Base-by-base conservation (phyloP, 2,329 filamentous ascomycete species). In the Cyphellophora europaea region DNA sequence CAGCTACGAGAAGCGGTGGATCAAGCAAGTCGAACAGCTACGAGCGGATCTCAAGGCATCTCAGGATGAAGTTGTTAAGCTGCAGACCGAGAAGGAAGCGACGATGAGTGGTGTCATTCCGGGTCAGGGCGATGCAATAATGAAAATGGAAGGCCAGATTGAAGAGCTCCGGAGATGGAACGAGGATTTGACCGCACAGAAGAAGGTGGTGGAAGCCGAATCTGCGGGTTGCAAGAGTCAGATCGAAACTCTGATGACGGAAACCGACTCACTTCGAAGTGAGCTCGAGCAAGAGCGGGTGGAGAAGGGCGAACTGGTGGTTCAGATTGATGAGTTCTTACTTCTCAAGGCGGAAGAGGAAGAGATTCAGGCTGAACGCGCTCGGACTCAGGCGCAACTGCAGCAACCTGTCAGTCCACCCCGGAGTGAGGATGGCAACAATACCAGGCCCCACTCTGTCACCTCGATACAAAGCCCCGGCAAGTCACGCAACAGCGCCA, bases 1-100 rank as follows among this genome's bases (percentile, higher is more conserved):
- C 50, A 75, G 71, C 52, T 79, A 96, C 62, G 86, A 95, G 57
- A 74, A 74, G 30, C 79, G 89, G 36, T 91, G 86, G 74, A 86
- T 93, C 60, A 93, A 93, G 69, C 84, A 82, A 53, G 75, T 89
- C 37, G 75, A 74, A 35, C 83, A 89, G 49, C 73, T 94, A 3
- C 83, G 93, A 58, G 56, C 58, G 12, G 77, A 77, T 42, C 68
- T 93, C 28, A 77, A 77, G 30, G 74, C 81, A 28, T 69, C 89
- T 8, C 63, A 65, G 33, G 72, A 75, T 33, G 83, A 93, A 51
- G 87, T 91, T 48, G 80, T 89, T 43, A 76, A 77, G 40, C 66
- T 93, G 16, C 74, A 76, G 43, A 63, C 67, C 28, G 75, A 76
- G 27, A 72, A 72, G 16, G 78, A 88, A 51, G 67, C 71, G 14